Evolutionary conservation across 1,284 basidiomycete species (phyloP), one percentile per base, ranked within the genome.

Genomic region (Moniliophthora roreri): DNA sequence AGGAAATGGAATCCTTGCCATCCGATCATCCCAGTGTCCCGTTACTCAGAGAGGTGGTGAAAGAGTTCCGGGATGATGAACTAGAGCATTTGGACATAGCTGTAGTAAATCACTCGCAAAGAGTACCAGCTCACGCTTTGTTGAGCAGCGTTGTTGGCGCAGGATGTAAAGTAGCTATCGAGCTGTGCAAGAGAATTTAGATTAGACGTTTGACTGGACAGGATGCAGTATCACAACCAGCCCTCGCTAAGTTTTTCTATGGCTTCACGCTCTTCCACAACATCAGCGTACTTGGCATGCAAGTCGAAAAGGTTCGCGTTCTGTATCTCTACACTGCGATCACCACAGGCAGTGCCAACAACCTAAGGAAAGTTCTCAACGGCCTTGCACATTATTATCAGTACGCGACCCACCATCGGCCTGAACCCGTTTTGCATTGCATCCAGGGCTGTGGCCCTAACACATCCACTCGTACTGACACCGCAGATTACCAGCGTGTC

Each of bases 51-150:
- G 75, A 84, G 7, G 80, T 97, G 46, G 82, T 98, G 38, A 75
- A 74, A 51, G 95, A 98, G 68, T 93, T 98, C 69, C 77, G 95
- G 55, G 95, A 98, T 69, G 95, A 98, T 65, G 95, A 98, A 67
- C 79, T 98, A 20, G 94, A 92, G 63, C 95, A 98, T 68, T 76
- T 98, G 56, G 91, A 98, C 64, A 93, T 88, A 13, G 95, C 95
- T 1, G 90, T 98, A 8, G 87, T 91, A 59, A 83, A 98, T 63
- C 82, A 93, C 64, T 87, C 92, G 15, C 95, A 98, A 68, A 84
- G 89, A 56, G 95, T 95, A 23, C 94, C 95, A 0, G 94, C 89
- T 15, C 95, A 98, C 69, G 92, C 93, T 3, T 72, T 98, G 44
- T 73, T 98, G 46, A 93, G 90, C 59, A 91, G 91, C 1, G 74